These are phyloP conservation scores for Fusarium agapanthi DNA, from an alignment of 2,329 filamentous ascomycete genomes.

Conservation along the genomic window DNA sequence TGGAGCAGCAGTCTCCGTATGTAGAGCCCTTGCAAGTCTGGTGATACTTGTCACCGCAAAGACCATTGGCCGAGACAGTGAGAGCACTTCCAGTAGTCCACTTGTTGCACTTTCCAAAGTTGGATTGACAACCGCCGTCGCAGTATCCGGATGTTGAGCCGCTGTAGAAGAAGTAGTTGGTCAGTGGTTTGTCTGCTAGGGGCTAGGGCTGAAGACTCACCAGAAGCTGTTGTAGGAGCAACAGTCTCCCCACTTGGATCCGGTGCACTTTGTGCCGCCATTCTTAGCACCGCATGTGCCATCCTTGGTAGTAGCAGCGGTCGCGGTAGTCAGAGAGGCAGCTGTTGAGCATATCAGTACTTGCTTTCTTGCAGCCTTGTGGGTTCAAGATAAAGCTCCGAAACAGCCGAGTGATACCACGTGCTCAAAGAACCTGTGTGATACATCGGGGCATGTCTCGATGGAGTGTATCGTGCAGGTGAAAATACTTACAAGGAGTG, in stretches of 20 bases:
- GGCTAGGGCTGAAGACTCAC: conserved; percentile 31
- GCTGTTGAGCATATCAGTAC: conserved; percentile 3
- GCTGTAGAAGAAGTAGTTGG: not conserved
- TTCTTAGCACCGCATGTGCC: conserved; percentile 46
- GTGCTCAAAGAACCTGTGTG: not conserved
- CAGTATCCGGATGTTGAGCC: conserved; percentile 38
- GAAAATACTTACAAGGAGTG: not conserved
- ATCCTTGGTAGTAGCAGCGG: conserved; percentile 35
- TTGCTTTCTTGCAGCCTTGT: not conserved
- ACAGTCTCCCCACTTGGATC: conserved; percentile 48
- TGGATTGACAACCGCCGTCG: conserved; percentile 43
- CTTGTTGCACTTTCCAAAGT: conserved; percentile 44
- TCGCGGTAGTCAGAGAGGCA: not conserved
- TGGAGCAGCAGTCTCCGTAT: conserved; percentile 28
- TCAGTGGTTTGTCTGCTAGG: not conserved
- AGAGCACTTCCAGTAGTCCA: conserved; percentile 12
- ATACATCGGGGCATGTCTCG: not conserved
- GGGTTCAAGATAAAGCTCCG: not conserved
- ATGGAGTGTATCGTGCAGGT: not conserved
- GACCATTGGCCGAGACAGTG: conserved; percentile 30
- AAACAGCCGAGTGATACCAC: not conserved
- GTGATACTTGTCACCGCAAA: conserved; percentile 30
- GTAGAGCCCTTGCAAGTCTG: conserved; percentile 28
- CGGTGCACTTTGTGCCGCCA: conserved; percentile 43
- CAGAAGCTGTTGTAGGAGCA: conserved; percentile 50